Base-by-base conservation (phyloP, 2,329 filamentous ascomycete genomes). In the Cercospora zeina region DNA sequence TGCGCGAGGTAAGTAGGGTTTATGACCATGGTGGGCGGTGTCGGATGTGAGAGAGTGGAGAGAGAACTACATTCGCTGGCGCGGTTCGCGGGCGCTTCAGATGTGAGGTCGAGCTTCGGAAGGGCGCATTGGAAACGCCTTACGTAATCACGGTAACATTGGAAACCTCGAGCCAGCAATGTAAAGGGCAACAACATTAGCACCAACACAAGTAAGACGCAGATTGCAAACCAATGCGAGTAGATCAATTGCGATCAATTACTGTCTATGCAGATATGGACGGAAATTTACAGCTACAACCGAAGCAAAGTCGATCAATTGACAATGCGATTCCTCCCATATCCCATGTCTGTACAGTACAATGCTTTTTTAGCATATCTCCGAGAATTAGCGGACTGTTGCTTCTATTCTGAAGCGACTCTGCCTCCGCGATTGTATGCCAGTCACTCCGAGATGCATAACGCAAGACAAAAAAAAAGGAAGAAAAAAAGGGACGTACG, bases 1-100 rank as follows among this genome's bases (percentile, higher is more conserved):
- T 81, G 78, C 63, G 81, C 93, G 75, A 97, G 91, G 80, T 93
- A 92, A 65, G 93, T 97, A 70, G 93, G 91, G 79, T 92, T 90
- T 80, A 97, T 92, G 77, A 91, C 77, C 74, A 77, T 81, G 65
- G 45, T 65, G 61, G 42, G 56, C 13, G 27, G 21, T 30, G 45
- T 8, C 39, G 56, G 16, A 13, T n/a, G 45, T 24, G 45, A n/a
- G 31, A n/a, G 16, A 19, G 27, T 31, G 37, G 37, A 14, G 54
- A n/a, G 42, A 30, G 42, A 49, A 24, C 42, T 34, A 37, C 21
- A 51, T 24, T 10, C 21, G 56, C 11, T 34, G 33, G 33, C 24
- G 45, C 19, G 31, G 31, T 21, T 21, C 42, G 56, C 30, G 19
- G 16, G 19, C 19, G 45, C 31, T n/a, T 37, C 30, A 53, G 47